phyloP scores from a whole-genome alignment of 305 asterid species.

The Rubia occidens region DNA sequence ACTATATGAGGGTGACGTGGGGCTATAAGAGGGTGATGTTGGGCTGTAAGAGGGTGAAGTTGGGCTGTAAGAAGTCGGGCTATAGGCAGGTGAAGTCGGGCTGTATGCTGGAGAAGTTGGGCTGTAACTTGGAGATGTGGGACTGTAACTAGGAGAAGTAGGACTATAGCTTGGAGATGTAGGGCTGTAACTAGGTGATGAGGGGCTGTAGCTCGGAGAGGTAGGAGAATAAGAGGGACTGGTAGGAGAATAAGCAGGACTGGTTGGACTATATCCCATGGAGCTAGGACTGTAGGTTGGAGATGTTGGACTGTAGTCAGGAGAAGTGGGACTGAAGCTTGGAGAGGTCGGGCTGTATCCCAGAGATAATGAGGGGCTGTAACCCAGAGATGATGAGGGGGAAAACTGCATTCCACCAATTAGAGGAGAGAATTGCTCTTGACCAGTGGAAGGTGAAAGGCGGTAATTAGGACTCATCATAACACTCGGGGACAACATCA shows the following conservation, averaged over 20 bases:
- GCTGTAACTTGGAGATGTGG: constrained; percentile 57
- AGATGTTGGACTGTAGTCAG: constrained; percentile 56
- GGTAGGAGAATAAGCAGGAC: constrained; percentile 76
- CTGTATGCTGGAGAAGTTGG: constrained; percentile 65
- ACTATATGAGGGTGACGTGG: constrained; percentile 62
- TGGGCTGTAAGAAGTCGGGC: constrained; percentile 76
- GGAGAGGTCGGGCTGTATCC: constrained; percentile 85
- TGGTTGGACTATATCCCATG: constrained; percentile 67
- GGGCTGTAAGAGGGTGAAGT: constrained; percentile 78
- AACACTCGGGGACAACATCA: constrained; percentile 93
- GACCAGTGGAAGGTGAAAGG: constrained; percentile 59
- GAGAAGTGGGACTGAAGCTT: constrained; percentile 43
- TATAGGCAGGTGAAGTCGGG: constrained; percentile 71
- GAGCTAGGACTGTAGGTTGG: constrained; percentile 88
- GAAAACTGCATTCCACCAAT: constrained; percentile 65
- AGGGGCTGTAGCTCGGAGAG: constrained; percentile 64
- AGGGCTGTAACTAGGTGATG: constrained; percentile 60
- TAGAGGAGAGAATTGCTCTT: constrained; percentile 69
- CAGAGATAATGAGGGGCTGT: constrained; percentile 65
- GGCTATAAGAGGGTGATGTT: constrained; percentile 68
- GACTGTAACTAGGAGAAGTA: constrained; percentile 70
- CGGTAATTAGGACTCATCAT: constrained; percentile 70
- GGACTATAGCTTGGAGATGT: constrained; percentile 40
- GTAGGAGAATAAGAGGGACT: constrained; percentile 79
- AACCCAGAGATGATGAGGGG: constrained; percentile 73